phyloP scores from a whole-genome alignment of 257 asterid genomes.

The Lycium barbarum region DNA sequence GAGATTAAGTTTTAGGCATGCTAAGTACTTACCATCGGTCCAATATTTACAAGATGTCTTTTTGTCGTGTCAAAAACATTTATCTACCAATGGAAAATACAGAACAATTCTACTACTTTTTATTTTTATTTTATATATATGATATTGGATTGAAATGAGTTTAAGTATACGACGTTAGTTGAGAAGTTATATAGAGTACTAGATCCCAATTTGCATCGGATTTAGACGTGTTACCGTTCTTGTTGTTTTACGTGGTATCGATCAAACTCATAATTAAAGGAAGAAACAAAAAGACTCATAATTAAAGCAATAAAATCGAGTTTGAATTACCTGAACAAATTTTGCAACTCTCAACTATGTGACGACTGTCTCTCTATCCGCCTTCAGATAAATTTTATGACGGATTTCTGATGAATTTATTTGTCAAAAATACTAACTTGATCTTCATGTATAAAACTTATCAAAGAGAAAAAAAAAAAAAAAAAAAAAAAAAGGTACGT shows the following conservation, averaged over 20 bases:
- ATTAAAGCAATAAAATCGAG: not conserved
- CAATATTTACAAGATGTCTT: no score
- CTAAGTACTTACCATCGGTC: no score
- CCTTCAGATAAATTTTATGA: no score
- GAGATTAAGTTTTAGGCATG: no score
- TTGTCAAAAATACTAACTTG: not conserved
- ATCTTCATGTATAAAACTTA: no score
- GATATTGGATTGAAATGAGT: not conserved
- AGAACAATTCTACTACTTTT: no score
- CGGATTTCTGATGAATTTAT: no score
- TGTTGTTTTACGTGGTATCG: not conserved
- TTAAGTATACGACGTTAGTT: not conserved
- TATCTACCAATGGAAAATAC: no score
- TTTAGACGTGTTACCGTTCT: not conserved
- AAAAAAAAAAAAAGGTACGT: not conserved
- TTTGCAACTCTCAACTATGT: not conserved
- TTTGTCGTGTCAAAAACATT: no score
- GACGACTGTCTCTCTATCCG: no score
- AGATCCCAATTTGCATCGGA: not conserved
- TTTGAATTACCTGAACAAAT: not conserved
- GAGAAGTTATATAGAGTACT: not conserved
- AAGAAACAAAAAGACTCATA: not conserved
- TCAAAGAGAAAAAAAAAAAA: no score
- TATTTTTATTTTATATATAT: no score
- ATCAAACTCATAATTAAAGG: not conserved